Evolutionary conservation across 495 filamentous ascomycete genomes (phyloP), one percentile per base, ranked within the genome.

Genomic region (Sordaria brevicollis): DNA sequence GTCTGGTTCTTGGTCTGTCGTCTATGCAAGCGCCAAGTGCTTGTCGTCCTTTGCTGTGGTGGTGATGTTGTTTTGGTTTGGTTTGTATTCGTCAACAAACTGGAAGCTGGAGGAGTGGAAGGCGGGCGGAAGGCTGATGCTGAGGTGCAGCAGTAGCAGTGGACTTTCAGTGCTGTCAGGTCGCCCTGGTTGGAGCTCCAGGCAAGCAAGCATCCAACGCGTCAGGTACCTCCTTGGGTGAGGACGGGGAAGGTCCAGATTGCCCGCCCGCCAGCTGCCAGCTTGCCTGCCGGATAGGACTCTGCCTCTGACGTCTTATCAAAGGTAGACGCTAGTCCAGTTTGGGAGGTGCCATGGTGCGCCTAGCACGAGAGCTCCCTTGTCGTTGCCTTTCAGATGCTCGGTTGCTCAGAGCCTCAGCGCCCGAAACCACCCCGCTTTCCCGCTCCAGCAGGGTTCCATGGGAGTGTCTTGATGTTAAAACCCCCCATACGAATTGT

Each of bases 191-290:
- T 74, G 69, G 73, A 80, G 74, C 78, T 79, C 79, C 73, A 80
- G 77, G 79, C 79, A 80, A 79, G 75, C 77, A 75, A 68, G 71
- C 75, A 76, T 65, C 67, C 77, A 78, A 77, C 77, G 77, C 77
- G 79, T 78, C 73, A 76, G 74, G 71, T 37, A 35, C 69, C 21
- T 77, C 74, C 74, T 72, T 78, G 66, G n/a, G n/a, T n/a, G n/a
- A n/a, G n/a, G n/a, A 54, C 10, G 7, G 3, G 70, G 43, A 54
- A 29, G 43, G 43, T 54, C 43, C 43, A 29, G 43, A 17, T 57
- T 57, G 49, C 25, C 49, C 49, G 49, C 49, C 25, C 49, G 49
- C 49, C 49, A 62, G 49, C 49, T 62, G 49, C 49, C 49, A 57
- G 17, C 49, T n/a, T 62, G 49, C 49, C 49, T 62, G 49, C 49